A percentile compares a stretch with the other conserved stretches of the same genome.
These are phyloP conservation scores for Tolypocladium tropicale DNA, from an alignment of 2,329 filamentous ascomycete species.

Conservation along the genomic window DNA sequence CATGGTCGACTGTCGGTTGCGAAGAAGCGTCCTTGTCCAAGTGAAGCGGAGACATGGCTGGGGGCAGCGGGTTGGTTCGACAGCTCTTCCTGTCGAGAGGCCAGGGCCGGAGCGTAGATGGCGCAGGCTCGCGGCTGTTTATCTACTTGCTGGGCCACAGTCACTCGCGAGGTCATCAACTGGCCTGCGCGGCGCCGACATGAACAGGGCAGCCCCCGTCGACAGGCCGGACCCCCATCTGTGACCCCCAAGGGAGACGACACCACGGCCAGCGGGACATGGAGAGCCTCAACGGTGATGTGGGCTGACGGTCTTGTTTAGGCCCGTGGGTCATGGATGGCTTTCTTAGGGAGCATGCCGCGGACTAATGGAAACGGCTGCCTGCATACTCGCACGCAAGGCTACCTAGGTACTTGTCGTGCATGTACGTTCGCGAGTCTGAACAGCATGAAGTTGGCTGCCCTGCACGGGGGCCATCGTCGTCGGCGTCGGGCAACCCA, in stretches of 20 bases:
- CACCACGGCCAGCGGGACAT: neutral
- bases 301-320: neutral
- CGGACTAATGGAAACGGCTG: neutral
- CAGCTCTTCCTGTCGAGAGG: neutral
- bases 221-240: neutral
- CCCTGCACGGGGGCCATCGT: neutral
- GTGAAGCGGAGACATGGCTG: neutral
- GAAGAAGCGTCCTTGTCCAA: neutral
- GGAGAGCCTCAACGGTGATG: neutral
- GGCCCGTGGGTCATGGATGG: neutral
- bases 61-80: neutral
- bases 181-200: neutral
- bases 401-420: neutral
- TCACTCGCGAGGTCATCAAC: neutral
- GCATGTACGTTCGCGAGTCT: too few species aligned
- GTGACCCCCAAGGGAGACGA: neutral
- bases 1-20: conserved; percentile 3
- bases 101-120: neutral
- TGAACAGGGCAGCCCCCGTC: neutral
- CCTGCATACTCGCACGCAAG: neutral
- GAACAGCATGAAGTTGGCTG: neutral
- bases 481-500: neutral
- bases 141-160: neutral
- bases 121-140: neutral
- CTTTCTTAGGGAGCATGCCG: neutral